phyloP scores from a whole-genome alignment of 768 basidiomycete genomes.

The Termitomyces sp. region DNA sequence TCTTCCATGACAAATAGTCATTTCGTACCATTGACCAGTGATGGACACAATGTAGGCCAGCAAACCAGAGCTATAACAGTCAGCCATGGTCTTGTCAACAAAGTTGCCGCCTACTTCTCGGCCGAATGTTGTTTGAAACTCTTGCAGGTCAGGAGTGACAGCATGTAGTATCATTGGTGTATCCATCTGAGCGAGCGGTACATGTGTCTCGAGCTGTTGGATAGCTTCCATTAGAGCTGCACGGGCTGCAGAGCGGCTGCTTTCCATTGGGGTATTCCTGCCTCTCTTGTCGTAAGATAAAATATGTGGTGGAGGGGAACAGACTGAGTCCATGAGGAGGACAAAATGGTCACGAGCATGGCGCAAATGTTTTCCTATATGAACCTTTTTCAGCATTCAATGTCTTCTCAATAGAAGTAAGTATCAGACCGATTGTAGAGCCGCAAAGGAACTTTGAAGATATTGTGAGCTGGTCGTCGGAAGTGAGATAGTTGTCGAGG shows the following conservation, averaged over 20 bases:
- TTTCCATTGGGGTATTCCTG: slow-evolving; percentile 85
- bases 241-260: slow-evolving; percentile 52
- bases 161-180: slow-evolving; percentile 70
- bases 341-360: slow-evolving; percentile 83
- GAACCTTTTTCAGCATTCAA: slow-evolving; percentile 1
- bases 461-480: slow-evolving; percentile 64
- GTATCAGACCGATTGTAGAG: slow-evolving; percentile 69
- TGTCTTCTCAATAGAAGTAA: background rate
- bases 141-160: slow-evolving; percentile 72
- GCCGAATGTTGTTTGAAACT: slow-evolving; percentile 75
- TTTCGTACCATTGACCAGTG: slow-evolving; percentile 79
- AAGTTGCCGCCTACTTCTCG: slow-evolving; percentile 52
- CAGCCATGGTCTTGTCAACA: background rate
- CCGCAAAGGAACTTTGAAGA: slow-evolving; percentile 78
- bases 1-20: background rate
- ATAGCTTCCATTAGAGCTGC: slow-evolving; percentile 52
- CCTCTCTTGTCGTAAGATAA: slow-evolving; percentile 73
- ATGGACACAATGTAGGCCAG: slow-evolving; percentile 80
- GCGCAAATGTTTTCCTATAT: slow-evolving; percentile 75
- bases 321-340: slow-evolving; percentile 54
- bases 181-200: slow-evolving; percentile 43
- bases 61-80: slow-evolving; percentile 69
- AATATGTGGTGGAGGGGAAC: slow-evolving; percentile 38
- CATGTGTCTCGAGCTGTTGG: slow-evolving; percentile 46
- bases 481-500: slow-evolving; percentile 56